phyloP scores from a whole-genome alignment of 805 yeast genomes.

The Saccharomyces paradoxus region DNA sequence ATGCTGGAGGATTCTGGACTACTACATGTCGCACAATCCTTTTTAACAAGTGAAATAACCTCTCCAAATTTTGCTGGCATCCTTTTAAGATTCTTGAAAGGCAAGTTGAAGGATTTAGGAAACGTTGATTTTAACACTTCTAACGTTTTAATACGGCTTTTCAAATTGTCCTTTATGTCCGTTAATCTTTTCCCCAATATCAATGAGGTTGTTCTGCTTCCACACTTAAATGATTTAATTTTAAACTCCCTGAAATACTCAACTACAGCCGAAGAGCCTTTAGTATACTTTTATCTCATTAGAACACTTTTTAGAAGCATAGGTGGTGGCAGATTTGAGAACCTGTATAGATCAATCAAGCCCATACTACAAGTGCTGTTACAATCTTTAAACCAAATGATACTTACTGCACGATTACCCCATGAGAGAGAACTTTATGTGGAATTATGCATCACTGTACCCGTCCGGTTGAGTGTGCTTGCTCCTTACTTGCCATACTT shows the following conservation, averaged over 20 bases:
- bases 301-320: constrained; percentile 87
- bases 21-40: constrained; percentile 86
- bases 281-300: constrained; percentile 79
- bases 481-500: constrained; percentile 86
- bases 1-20: constrained; percentile 79
- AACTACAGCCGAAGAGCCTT: constrained; percentile 82
- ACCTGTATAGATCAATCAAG: constrained; percentile 82
- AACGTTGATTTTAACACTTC: constrained; percentile 69
- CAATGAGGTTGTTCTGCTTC: constrained; percentile 81
- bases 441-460: constrained; percentile 90
- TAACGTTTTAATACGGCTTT: constrained; percentile 73
- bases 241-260: constrained; percentile 70
- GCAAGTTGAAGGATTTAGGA: constrained; percentile 70
- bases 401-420: constrained; percentile 74
- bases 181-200: constrained; percentile 82
- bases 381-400: constrained; percentile 76
- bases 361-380: constrained; percentile 82
- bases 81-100: constrained; percentile 64
- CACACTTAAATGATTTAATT: constrained; percentile 78
- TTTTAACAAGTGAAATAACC: constrained; percentile 88
- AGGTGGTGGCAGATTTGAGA: constrained; percentile 95
- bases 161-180: constrained; percentile 91
- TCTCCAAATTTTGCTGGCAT: constrained; percentile 87
- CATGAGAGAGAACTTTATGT: constrained; percentile 92
- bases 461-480: constrained; percentile 84